These are phyloP conservation scores for Alnus rubra DNA, from an alignment of 306 rosid genomes.

Conservation along the genomic window DNA sequence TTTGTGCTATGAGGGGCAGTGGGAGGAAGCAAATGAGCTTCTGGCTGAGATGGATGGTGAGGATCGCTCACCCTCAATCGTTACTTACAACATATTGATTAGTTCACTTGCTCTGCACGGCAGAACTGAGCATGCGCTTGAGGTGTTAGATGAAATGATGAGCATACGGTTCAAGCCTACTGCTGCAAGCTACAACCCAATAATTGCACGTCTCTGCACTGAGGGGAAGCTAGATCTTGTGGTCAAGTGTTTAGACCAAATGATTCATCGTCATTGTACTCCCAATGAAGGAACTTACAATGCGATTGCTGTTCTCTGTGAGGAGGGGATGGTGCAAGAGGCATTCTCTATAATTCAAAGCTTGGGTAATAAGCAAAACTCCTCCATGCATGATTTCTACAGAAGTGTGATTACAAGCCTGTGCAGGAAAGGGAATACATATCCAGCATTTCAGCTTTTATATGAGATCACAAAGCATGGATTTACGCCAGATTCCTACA, in stretches of 20 bases:
- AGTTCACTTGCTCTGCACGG: no score
- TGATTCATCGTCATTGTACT: slow-evolving; percentile 51
- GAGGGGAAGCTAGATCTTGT: slow-evolving; percentile 71
- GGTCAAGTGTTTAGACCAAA: slow-evolving; percentile 65
- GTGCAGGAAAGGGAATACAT: slow-evolving; percentile 88
- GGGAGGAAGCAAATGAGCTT: no score
- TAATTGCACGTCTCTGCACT: slow-evolving; percentile 61
- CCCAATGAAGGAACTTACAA: slow-evolving; percentile 81
- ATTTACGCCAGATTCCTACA: slow-evolving; percentile 72
- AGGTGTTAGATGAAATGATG: slow-evolving; percentile 76
- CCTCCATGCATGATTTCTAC: slow-evolving; percentile 57
- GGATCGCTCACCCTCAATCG: no score
- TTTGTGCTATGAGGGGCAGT: no score
- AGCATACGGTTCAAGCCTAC: slow-evolving; percentile 59
- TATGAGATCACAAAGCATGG: slow-evolving; percentile 78
- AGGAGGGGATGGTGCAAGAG: slow-evolving; percentile 63
- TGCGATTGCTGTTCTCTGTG: slow-evolving; percentile 83
- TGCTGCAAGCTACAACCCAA: slow-evolving; percentile 85
- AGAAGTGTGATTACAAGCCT: slow-evolving; percentile 57
- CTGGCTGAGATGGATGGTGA: no score
- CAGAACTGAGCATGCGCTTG: slow-evolving; percentile 71
- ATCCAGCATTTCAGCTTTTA: slow-evolving; percentile 79
- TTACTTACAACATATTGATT: no score
- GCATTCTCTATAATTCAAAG: slow-evolving; percentile 69
- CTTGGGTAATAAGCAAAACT: slow-evolving; percentile 54